Evolutionary conservation across 1,139 yeast species (phyloP).

Genomic region (Candida sanyaensis): DNA sequence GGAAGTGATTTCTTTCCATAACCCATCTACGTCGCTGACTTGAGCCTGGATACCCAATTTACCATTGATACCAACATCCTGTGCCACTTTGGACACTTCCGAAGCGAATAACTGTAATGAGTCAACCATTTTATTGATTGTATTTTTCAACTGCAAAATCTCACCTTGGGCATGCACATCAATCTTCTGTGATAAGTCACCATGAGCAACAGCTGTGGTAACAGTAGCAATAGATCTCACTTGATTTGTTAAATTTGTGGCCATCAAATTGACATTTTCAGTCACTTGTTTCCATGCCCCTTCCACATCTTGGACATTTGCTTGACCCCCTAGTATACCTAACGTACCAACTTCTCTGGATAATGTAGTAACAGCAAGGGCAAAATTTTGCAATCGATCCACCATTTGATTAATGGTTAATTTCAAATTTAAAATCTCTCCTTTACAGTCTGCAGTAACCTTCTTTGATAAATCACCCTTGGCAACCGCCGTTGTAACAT

Average conservation of each 20-base stretch:
- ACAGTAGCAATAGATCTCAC: slow-evolving; percentile 90
- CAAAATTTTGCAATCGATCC: slow-evolving; percentile 84
- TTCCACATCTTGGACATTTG: slow-evolving; percentile 88
- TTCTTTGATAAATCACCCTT: slow-evolving; percentile 83
- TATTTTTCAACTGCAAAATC: slow-evolving; percentile 71
- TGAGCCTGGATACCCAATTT: slow-evolving; percentile 91
- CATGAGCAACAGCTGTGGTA: slow-evolving; percentile 91
- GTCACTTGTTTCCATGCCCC: slow-evolving; percentile 95
- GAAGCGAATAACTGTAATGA: slow-evolving; percentile 84
- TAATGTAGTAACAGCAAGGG: slow-evolving; percentile 83
- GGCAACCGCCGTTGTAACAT: slow-evolving; percentile 93
- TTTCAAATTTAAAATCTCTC: slow-evolving; percentile 80
- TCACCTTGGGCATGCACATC: slow-evolving; percentile 92
- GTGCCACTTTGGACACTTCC: slow-evolving; percentile 87
- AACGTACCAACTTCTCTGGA: slow-evolving; percentile 90
- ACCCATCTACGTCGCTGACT: slow-evolving; percentile 86
- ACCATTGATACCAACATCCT: slow-evolving; percentile 93
- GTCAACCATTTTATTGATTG: slow-evolving; percentile 91
- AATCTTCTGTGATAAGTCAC: slow-evolving; percentile 84
- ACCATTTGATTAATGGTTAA: slow-evolving; percentile 83
- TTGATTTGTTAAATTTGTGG: slow-evolving; percentile 83
- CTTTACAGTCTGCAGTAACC: slow-evolving; percentile 88
- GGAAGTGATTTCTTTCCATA: slow-evolving; percentile 92
- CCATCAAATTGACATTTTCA: slow-evolving; percentile 88
- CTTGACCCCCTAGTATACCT: slow-evolving; percentile 90